Evolutionary conservation across 108 stramenopile genomes (phyloP), one percentile per base, ranked within the genome.

Genomic region (Bacterosira constricta): DNA sequence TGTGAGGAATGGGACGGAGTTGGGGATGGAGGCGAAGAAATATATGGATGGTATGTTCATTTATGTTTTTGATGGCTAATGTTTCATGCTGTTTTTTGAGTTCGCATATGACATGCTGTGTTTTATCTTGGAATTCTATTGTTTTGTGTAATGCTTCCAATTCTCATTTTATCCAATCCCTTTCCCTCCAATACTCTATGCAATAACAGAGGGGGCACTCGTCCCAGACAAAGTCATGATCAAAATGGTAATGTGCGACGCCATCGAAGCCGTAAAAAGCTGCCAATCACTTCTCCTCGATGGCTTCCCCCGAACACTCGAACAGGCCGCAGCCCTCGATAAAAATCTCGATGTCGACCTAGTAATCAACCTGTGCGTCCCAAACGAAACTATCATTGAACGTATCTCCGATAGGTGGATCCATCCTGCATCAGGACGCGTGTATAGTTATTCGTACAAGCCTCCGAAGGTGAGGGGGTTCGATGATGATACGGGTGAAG

Each of bases 371-470:
- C 80, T 99, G 17, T 95, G 97, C 77, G 84, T 99, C 64, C 98
- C 98, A 0, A 90, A 89, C 26, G 89, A 96, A 41, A 90, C 87
- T 15, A 98, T 99, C 71, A 86, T 98, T n/a, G 90, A 93, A 37
- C 80, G 98, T 38, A 94, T 97, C 46, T 79, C 93, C 6, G 94
- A 97, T 61, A 88, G 96, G 58, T 98, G 99, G 97, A 96, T 98
- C 60, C 98, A 98, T 69, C 87, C 89, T 25, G 79, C 88, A 5
- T 96, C 94, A 6, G 98, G 98, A 26, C 83, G 99, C 18, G 86
- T 94, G 6, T 99, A 99, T 73, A 93, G 89, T 38, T 97, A 96
- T 68, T 86, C 94, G 18, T 98, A 97, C 88, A 93, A 96, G 42
- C 97, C 99, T 9, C 99, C 99, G 20, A 96, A 96, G 74, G 78